Base-by-base conservation (phyloP, 148 eudicot species). In the Agrostemma githago region DNA sequence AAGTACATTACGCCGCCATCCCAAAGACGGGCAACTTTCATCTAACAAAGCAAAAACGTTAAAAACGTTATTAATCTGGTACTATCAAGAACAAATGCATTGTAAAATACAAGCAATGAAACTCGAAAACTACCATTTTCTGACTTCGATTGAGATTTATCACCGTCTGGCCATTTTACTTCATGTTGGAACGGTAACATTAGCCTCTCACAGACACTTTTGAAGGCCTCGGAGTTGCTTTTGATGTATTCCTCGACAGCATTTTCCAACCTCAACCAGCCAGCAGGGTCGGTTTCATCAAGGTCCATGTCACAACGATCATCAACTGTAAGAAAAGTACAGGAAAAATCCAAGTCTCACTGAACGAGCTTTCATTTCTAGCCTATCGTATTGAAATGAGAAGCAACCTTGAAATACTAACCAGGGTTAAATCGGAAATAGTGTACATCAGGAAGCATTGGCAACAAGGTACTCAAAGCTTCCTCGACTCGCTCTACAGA, bases 271-370 rank as follows among this genome's bases (percentile, higher is more conserved):
- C 85, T 90, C 82, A 82, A 70, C 99, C 99, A 96, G 61, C 86
- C 82, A 17, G 94, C 83, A 37, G 99, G 99, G 71, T 96, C 99
- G 53, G 99, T 96, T 80, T 96, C 99, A 82, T 96, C 99, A 48
- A 96, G 81, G 73, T 92, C 97, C 99, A 96, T 96, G 76, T 92
- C 99, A 84, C 97, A 92, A 51, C 97, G 97, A 48, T 96, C 99
- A 84, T 96, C 99, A 83, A 96, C 99, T 96, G 88, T 43, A 62
- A 62, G 58, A 78, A 42, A 66, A 8, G 56, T 54, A 34, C 56
- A 6, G 42, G 11, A 56, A 17, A 60, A 57, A 69, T 21, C 9
- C 14, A 76, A 41, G 39, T n/a, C n/a, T 26, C 34, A 26, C 0
- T 26, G 34, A 26, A 1, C 41, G 20, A 71, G n/a, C 40, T 72